These are phyloP conservation scores for Aspergillus hancockii DNA, from an alignment of 495 filamentous ascomycete species.

Conservation along the genomic window DNA sequence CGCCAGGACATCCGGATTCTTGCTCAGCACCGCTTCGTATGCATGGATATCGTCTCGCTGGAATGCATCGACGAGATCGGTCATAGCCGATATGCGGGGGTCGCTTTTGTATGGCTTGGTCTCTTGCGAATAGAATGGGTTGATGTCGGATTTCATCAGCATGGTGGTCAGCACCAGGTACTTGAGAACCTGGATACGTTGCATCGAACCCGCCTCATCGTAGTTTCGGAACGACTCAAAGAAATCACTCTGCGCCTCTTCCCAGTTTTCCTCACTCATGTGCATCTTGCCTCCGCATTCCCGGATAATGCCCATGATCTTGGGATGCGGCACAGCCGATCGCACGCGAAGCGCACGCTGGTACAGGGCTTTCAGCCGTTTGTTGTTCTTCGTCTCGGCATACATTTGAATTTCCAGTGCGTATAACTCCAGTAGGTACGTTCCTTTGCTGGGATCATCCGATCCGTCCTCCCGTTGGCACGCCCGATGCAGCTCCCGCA, in stretches of 20 bases:
- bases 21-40: constrained; percentile 85
- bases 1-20: constrained; percentile 83
- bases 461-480: constrained; percentile 87
- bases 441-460: constrained; percentile 95
- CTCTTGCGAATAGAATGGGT: constrained; percentile 98
- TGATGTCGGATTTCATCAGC: constrained; percentile 99
- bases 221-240: constrained; percentile 99
- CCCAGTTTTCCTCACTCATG: constrained; percentile 99
- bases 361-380: constrained; percentile 91
- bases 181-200: constrained; percentile 96
- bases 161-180: constrained; percentile 95
- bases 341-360: constrained; percentile 85
- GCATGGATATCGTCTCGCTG: constrained; percentile 91
- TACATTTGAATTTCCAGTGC: constrained; percentile 99
- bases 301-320: constrained; percentile 98
- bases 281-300: constrained; percentile 99
- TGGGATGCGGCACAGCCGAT: constrained; percentile 95
- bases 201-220: constrained; percentile 93
- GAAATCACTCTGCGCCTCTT: constrained; percentile 94
- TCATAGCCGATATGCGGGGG: constrained; percentile 94
- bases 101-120: constrained; percentile 99
- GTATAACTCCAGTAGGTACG: constrained; percentile 93
- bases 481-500: constrained; percentile 83
- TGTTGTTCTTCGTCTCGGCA: constrained; percentile 94
- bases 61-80: constrained; percentile 92